Evolutionary conservation across 2,329 filamentous ascomycete genomes (phyloP), one percentile per base, ranked within the genome.

Genomic region (Pseudogymnoascus sp.): DNA sequence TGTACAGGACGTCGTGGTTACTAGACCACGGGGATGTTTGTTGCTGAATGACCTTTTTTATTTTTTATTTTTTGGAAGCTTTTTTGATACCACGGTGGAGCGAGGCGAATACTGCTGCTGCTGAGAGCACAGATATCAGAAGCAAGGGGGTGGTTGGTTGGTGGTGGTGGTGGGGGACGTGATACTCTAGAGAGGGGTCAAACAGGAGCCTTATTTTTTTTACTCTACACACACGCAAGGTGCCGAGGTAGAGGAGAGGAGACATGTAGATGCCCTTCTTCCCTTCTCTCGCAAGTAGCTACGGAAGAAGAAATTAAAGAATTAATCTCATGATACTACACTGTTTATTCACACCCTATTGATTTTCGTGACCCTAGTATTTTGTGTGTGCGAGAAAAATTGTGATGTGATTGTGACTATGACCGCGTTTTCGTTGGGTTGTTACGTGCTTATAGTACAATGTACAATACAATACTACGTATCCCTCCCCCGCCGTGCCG

Each of bases 41-140:
- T 43, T 46, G 42, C 42, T 25, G 42, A 46, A 46, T 25, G 42
- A 25, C 42, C 16, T 21, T 18, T 18, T 43, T 38, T 12, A 9
- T 12, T 18, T 18, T 18, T 18, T 18, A 18, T 11, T 43, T 43
- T 43, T 43, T 43, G 23, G 40, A 43, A 43, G 40, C 40, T 23
- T 46, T 46, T 46, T 46, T 46, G 42, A 46, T 46, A 46, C 42
- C 42, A 46, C 42, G 21, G 42, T 25, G 42, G 42, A 25, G 42
- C 18, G 42, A 46, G 42, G 42, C 18, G 42, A 43, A 46, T 46
- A 21, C 18, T 18, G 18, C 42, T 46, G 42, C 40, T 43, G 11
- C 21, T 46, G 42, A 46, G 42, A 46, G 42, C 42, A 46, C 42
- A 46, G 42, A 25, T 12, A 46, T 46, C 42, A 46, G 42, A 46